These are phyloP conservation scores for Eimeria necatrix DNA, from an alignment of 169 alveolate genomes.

Conservation along the genomic window DNA sequence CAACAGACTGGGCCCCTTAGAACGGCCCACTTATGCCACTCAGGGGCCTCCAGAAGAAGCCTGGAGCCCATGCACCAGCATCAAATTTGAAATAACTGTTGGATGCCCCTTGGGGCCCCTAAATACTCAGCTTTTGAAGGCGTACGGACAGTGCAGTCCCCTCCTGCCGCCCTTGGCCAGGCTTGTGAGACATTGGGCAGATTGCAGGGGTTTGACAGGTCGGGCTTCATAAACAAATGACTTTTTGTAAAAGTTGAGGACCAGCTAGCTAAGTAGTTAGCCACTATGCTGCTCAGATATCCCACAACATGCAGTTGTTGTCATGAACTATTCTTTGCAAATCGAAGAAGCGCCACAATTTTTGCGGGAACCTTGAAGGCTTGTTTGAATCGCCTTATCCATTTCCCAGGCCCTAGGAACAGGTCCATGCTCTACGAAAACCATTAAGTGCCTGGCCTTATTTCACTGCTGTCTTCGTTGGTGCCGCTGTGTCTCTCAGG, in stretches of 20 bases:
- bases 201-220: constrained; percentile 53
- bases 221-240: not conserved
- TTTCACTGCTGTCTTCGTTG: not conserved
- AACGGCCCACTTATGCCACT: too few species aligned
- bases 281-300: not conserved
- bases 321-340: too few species aligned
- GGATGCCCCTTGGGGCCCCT: constrained; percentile 52
- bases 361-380: too few species aligned
- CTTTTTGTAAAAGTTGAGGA: not conserved
- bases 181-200: constrained; percentile 29
- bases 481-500: not conserved
- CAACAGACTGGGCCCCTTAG: too few species aligned
- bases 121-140: not conserved
- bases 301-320: too few species aligned
- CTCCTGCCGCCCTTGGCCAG: constrained; percentile 9
- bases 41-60: too few species aligned
- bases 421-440: too few species aligned
- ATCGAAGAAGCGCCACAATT: too few species aligned
- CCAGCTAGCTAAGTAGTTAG: constrained; percentile 10
- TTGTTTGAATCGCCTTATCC: too few species aligned
- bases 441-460: too few species aligned
- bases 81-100: not conserved
- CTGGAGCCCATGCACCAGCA: not conserved
- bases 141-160: not conserved
- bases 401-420: too few species aligned